Evolutionary conservation across 2,329 filamentous ascomycete species (phyloP).

Genomic region (Cercospora sp.): DNA sequence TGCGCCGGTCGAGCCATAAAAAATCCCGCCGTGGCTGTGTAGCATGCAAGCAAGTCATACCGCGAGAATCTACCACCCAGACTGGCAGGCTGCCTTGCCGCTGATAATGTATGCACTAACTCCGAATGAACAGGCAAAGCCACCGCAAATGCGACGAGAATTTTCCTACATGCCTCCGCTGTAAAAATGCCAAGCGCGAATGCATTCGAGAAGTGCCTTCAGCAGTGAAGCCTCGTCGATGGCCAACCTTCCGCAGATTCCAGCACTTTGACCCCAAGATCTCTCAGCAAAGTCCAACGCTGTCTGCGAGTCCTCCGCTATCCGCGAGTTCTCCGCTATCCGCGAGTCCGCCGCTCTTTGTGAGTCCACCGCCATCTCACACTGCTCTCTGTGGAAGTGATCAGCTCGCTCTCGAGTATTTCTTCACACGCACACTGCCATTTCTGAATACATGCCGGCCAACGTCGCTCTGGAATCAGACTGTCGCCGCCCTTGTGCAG

Average conservation of each 20-base stretch:
- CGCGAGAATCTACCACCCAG: background rate
- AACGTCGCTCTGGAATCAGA: background rate
- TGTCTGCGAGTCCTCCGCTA: background rate
- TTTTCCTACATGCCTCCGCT: background rate
- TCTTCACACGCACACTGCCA: background rate
- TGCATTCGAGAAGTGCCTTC: background rate
- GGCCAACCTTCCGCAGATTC: background rate
- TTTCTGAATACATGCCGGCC: background rate
- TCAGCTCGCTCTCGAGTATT: background rate
- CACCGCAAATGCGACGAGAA: background rate
- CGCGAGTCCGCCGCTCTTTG: background rate
- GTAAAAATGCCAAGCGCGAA: background rate
- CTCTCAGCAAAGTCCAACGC: background rate
- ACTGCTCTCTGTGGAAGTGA: background rate
- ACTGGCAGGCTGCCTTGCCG: background rate
- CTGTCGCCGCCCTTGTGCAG: background rate
- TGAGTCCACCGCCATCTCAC: background rate
- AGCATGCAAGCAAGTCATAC: background rate
- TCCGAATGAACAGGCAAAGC: background rate
- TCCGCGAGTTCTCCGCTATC: too few relatives aligned
- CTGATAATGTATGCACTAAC: background rate
- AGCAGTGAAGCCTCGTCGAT: background rate
- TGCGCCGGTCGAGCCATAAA: background rate
- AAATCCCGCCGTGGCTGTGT: background rate
- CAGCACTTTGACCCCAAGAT: background rate